These are phyloP conservation scores for Lepraria neglecta DNA, from an alignment of 495 filamentous ascomycete genomes.

Conservation along the genomic window DNA sequence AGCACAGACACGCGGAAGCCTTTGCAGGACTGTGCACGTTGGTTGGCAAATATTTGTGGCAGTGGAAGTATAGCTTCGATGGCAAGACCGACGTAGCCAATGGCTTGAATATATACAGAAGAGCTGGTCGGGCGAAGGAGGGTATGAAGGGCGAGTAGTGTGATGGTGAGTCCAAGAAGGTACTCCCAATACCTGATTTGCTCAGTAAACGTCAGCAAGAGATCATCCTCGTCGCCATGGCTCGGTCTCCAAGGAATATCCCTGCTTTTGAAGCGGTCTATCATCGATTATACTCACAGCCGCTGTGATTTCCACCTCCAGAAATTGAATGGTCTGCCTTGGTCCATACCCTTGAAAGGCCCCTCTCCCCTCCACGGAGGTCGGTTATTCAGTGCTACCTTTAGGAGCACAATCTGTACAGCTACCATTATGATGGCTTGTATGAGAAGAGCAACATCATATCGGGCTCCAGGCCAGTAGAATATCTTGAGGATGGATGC, in stretches of 20 bases:
- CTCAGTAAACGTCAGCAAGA: slow-evolving; percentile 7
- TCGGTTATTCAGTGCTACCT: slow-evolving; percentile 84
- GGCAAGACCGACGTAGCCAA: slow-evolving; percentile 78
- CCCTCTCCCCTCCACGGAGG: slow-evolving; percentile 56
- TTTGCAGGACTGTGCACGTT: slow-evolving; percentile 69
- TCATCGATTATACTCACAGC: slow-evolving; percentile 52
- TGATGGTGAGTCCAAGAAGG: slow-evolving; percentile 61
- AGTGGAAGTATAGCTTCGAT: slow-evolving; percentile 86
- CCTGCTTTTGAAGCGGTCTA: neutral
- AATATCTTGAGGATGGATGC: slow-evolving; percentile 88
- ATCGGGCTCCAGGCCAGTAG: slow-evolving; percentile 88
- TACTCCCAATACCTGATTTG: slow-evolving; percentile 76
- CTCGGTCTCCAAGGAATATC: neutral
- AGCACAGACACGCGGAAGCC: slow-evolving; percentile 86
- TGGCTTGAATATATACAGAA: slow-evolving; percentile 62
- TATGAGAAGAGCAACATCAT: slow-evolving; percentile 68
- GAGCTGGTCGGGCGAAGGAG: slow-evolving; percentile 57
- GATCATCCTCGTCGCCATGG: neutral
- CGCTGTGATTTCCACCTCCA: slow-evolving; percentile 86
- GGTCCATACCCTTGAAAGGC: slow-evolving; percentile 46
- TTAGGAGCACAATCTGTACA: slow-evolving; percentile 75
- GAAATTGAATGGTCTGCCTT: slow-evolving; percentile 72
- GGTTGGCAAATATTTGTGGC: slow-evolving; percentile 81
- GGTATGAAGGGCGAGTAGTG: slow-evolving; percentile 62
- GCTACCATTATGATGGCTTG: slow-evolving; percentile 83